These are phyloP conservation scores for Zychaea mexicana DNA, from an alignment of 371 early-diverging fungal genomes.

Conservation along the genomic window DNA sequence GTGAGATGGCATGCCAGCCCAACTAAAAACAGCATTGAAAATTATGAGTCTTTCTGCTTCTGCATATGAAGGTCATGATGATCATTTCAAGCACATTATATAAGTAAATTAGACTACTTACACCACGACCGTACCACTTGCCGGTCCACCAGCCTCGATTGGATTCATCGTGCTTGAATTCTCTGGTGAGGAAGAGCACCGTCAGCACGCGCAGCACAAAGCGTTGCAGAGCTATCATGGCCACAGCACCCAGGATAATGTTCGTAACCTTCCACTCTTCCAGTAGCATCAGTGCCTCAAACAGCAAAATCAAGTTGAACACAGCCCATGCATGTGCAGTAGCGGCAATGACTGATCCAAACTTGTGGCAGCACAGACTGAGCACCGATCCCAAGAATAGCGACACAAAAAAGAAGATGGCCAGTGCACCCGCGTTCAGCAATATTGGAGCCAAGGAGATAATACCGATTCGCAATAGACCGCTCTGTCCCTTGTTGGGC, in stretches of 20 bases:
- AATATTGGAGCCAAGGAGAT: slow-evolving; percentile 75
- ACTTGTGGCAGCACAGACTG: slow-evolving; percentile 66
- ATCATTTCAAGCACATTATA: no score
- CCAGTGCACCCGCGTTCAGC: slow-evolving; percentile 71
- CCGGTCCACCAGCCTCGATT: slow-evolving; percentile 94
- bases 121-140: slow-evolving; percentile 79
- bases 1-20: slow-evolving; percentile 62
- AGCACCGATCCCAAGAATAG: slow-evolving; percentile 68
- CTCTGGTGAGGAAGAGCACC: slow-evolving; percentile 75
- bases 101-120: slow-evolving; percentile 61
- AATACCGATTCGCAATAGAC: slow-evolving; percentile 62
- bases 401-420: slow-evolving; percentile 74
- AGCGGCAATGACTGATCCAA: slow-evolving; percentile 74
- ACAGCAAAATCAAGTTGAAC: slow-evolving; percentile 58
- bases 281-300: slow-evolving; percentile 69
- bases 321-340: slow-evolving; percentile 72
- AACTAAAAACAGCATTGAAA: slow-evolving; percentile 28
- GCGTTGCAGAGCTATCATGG: slow-evolving; percentile 68
- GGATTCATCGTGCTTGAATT: slow-evolving; percentile 80
- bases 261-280: slow-evolving; percentile 66
- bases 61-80: no score
- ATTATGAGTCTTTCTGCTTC: no score
- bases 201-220: slow-evolving; percentile 71
- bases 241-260: slow-evolving; percentile 70
- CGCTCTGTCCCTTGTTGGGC: slow-evolving; percentile 47